A percentile compares a stretch with the other conserved stretches of the same genome.
Conservation (phyloP, 108 stramenopile species). For the Cyclotella kingstonii region DNA sequence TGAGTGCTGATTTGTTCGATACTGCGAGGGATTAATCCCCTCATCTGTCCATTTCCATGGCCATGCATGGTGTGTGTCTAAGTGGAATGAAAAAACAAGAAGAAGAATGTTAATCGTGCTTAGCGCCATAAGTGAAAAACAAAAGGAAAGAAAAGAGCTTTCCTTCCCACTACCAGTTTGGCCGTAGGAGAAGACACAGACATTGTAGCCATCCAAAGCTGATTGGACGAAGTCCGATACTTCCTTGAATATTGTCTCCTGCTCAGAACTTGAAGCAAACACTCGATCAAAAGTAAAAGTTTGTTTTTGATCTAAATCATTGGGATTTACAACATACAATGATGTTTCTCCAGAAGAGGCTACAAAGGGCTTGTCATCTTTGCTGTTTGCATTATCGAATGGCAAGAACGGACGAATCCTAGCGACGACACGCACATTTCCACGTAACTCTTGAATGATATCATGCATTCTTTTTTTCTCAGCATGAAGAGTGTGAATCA, state of each 20-base stretch:
- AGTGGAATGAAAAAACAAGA: not conserved
- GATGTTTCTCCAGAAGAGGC: constrained; percentile 56
- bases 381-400: constrained; percentile 53
- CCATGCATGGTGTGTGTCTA: constrained; percentile 98
- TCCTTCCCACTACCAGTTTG: constrained; percentile 71
- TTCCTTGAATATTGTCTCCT: constrained; percentile 91
- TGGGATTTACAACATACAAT: constrained; percentile 8
- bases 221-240: constrained; percentile 97
- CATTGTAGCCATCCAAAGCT: constrained; percentile 95
- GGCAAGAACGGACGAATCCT: constrained; percentile 92
- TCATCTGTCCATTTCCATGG: constrained; percentile 78
- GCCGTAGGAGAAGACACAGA: constrained; percentile 94
- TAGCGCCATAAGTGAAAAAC: not conserved
- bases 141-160: not conserved
- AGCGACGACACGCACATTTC: constrained; percentile 95
- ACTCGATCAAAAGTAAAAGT: constrained; percentile 92
- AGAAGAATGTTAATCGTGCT: not conserved
- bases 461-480: constrained; percentile 81
- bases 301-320: constrained; percentile 11
- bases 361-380: constrained; percentile 49
- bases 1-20: constrained; percentile 71
- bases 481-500: not conserved
- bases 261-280: constrained; percentile 86
- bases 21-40: constrained; percentile 94
- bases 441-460: constrained; percentile 91